These are phyloP conservation scores for Castanopsis chinensis DNA, from an alignment of 306 rosid genomes.

Conservation along the genomic window DNA sequence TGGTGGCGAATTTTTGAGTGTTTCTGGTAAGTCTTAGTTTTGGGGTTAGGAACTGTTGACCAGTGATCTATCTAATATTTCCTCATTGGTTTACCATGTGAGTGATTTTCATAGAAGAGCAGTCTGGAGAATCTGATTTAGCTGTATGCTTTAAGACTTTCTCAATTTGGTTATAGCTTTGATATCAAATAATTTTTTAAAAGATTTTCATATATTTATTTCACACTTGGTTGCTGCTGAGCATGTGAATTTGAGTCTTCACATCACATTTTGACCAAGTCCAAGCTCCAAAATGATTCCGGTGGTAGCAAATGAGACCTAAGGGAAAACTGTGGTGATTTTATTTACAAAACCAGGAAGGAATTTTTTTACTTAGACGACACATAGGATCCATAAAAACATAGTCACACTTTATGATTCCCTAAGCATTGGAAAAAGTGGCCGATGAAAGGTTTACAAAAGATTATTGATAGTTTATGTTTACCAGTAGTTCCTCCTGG, in stretches of 20 bases:
- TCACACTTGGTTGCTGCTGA: not conserved
- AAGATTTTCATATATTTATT: not conserved
- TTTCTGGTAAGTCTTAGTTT: not conserved
- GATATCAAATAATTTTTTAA: not conserved
- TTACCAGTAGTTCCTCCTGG: not conserved
- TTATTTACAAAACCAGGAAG: not conserved
- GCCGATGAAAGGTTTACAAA: not conserved
- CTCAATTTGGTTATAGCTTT: not conserved
- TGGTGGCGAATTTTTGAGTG: not conserved
- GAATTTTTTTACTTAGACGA: not conserved
- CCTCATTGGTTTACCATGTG: not conserved
- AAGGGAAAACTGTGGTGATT: not conserved
- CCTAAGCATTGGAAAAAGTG: not conserved
- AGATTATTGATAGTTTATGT: not conserved
- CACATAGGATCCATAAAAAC: not conserved
- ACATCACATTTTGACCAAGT: not conserved
- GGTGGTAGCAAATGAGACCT: not conserved
- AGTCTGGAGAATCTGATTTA: not conserved
- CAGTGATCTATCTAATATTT: not conserved
- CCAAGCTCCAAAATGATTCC: not conserved
- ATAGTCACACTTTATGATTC: not conserved
- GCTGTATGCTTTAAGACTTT: not conserved
- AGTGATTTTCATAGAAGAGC: not conserved
- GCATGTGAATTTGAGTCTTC: not conserved
- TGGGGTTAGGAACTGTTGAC: not conserved